Evolutionary conservation across 2,329 filamentous ascomycete species (phyloP).

Genomic region (Aspergillus sp.): DNA sequence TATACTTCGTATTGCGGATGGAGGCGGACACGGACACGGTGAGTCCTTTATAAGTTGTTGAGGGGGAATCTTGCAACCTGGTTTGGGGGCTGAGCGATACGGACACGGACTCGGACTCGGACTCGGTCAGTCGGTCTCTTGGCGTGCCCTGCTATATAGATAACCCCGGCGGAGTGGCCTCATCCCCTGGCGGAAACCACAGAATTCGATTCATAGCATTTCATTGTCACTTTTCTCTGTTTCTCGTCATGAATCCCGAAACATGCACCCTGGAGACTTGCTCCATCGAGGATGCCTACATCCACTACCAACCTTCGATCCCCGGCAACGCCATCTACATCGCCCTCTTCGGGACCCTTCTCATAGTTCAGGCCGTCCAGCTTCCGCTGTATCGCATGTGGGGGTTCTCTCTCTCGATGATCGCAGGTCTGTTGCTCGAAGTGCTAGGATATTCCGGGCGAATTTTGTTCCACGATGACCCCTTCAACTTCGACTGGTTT

Average conservation of each 20-base stretch:
- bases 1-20: not conserved
- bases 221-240: not conserved
- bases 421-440: slow-evolving; percentile 60
- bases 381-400: slow-evolving; percentile 31
- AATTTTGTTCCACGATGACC: slow-evolving; percentile 59
- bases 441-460: slow-evolving; percentile 64
- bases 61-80: not conserved
- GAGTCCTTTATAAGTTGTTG: not conserved
- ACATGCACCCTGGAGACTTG: slow-evolving; percentile 12
- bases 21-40: slow-evolving; percentile 11
- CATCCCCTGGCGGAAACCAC: not conserved
- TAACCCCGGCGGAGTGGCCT: not conserved
- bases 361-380: slow-evolving; percentile 56
- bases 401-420: slow-evolving; percentile 46
- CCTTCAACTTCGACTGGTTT: slow-evolving; percentile 49
- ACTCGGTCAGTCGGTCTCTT: not conserved
- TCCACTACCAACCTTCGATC: slow-evolving; percentile 1
- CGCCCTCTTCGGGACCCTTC: slow-evolving; percentile 51
- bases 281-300: slow-evolving; percentile 6
- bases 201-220: not conserved
- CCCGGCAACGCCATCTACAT: slow-evolving; percentile 5
- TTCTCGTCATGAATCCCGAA: slow-evolving; percentile 13
- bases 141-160: not conserved
- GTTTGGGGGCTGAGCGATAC: not conserved
- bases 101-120: slow-evolving; percentile 6